These are phyloP conservation scores for Dicorynia guianensis DNA, from an alignment of 306 rosid genomes.

Conservation along the genomic window DNA sequence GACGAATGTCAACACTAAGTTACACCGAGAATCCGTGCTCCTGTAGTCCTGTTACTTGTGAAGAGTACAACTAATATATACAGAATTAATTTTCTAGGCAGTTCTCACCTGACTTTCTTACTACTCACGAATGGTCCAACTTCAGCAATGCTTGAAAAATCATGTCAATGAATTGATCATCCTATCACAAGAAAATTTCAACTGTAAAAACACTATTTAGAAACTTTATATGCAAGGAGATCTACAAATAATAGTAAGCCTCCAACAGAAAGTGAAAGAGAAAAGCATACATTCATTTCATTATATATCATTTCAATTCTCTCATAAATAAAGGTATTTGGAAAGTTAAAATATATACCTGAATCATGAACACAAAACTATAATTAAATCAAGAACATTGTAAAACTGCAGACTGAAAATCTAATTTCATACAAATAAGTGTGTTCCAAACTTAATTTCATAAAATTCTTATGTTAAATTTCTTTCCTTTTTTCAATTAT, in stretches of 20 bases:
- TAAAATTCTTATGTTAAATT: not conserved
- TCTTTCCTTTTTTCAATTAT: slow-evolving; percentile 11
- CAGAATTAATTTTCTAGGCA: slow-evolving; percentile 55
- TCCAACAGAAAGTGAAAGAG: slow-evolving; percentile 23
- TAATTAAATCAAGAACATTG: not conserved
- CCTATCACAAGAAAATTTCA: slow-evolving; percentile 56
- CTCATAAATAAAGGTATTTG: slow-evolving; percentile 1
- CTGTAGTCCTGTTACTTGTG: slow-evolving; percentile 37
- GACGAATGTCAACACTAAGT: slow-evolving; percentile 23
- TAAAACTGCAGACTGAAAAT: slow-evolving; percentile 11
- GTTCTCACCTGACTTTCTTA: slow-evolving; percentile 39
- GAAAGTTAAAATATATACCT: slow-evolving; percentile 18
- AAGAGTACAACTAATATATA: slow-evolving; percentile 50
- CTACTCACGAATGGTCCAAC: slow-evolving; percentile 60
- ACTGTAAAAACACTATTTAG: slow-evolving; percentile 30
- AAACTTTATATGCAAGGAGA: slow-evolving; percentile 11
- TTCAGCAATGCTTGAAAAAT: slow-evolving; percentile 71
- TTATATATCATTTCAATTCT: not conserved
- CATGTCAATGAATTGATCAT: slow-evolving; percentile 86
- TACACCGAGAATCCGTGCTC: slow-evolving; percentile 37
- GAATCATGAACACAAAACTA: slow-evolving; percentile 26
- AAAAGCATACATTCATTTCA: slow-evolving; percentile 4
- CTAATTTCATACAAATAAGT: not conserved
- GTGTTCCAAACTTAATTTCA: slow-evolving; percentile 13
- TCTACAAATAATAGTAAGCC: slow-evolving; percentile 18